Evolutionary conservation across 768 basidiomycete genomes (phyloP).

Genomic region (Lactarius akahatsu): DNA sequence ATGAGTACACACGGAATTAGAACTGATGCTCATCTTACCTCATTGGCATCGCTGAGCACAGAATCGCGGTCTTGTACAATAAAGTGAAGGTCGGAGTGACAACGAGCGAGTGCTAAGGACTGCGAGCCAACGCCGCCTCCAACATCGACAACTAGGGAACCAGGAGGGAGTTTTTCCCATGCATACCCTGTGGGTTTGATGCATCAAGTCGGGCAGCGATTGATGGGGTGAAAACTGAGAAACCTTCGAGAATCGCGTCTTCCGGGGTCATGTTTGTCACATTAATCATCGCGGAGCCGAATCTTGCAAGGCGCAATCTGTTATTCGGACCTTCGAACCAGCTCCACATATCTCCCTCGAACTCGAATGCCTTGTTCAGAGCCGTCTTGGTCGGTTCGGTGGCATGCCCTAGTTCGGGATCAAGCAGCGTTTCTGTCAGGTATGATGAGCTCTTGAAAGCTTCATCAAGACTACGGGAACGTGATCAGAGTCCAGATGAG

Average conservation of each 20-base stretch:
- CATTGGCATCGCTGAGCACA: background rate
- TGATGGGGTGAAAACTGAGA: no score
- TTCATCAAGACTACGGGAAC: conserved; percentile 32
- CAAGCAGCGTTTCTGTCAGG: conserved; percentile 37
- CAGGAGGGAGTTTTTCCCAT: no score
- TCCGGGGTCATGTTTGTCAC: conserved; percentile 19
- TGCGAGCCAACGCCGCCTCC: no score
- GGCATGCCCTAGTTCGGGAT: conserved; percentile 30
- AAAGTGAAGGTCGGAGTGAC: no score
- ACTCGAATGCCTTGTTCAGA: no score
- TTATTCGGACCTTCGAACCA: no score
- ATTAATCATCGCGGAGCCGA: conserved; percentile 36
- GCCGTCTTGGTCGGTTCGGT: no score
- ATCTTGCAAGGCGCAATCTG: background rate
- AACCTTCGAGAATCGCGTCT: conserved; percentile 7
- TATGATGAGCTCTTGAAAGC: conserved; percentile 36
- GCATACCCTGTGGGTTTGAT: no score
- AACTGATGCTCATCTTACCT: background rate
- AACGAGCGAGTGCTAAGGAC: no score
- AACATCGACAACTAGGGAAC: no score
- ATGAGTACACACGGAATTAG: background rate
- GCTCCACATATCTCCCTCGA: no score
- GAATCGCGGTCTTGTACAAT: background rate
- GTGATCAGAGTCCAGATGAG: background rate
- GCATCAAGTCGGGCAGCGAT: no score